phyloP scores from a whole-genome alignment of 2,329 filamentous ascomycete genomes.

The Arachnomyces sp. region DNA sequence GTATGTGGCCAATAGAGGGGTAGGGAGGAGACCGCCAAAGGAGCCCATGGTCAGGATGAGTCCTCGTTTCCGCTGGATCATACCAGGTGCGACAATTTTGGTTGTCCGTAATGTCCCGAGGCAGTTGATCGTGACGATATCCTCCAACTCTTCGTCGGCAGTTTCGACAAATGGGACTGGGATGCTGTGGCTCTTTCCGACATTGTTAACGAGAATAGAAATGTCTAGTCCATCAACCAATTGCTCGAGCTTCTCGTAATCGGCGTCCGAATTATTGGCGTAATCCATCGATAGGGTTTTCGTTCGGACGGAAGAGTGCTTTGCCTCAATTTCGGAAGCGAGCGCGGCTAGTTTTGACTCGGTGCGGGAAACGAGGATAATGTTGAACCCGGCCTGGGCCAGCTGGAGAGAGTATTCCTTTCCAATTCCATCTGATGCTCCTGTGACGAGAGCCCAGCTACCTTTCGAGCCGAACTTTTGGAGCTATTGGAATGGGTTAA shows the following conservation, averaged over 20 bases:
- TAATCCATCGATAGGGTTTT: slow-evolving; percentile 91
- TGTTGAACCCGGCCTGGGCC: slow-evolving; percentile 84
- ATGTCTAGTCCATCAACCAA: slow-evolving; percentile 69
- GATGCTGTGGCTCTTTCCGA: slow-evolving; percentile 88
- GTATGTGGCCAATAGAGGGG: slow-evolving; percentile 89
- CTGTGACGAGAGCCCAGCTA: slow-evolving; percentile 89
- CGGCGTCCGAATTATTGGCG: slow-evolving; percentile 64
- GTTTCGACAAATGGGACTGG: slow-evolving; percentile 84
- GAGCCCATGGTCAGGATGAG: slow-evolving; percentile 96
- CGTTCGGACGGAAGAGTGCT: slow-evolving; percentile 59
- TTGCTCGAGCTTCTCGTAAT: slow-evolving; percentile 67
- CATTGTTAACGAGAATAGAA: slow-evolving; percentile 89
- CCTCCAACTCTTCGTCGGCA: slow-evolving; percentile 66
- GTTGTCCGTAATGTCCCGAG: slow-evolving; percentile 82
- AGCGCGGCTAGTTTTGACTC: slow-evolving; percentile 78
- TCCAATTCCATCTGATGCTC: slow-evolving; percentile 90
- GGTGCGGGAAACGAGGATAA: slow-evolving; percentile 93
- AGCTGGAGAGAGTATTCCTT: slow-evolving; percentile 93
- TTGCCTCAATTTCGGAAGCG: slow-evolving; percentile 62
- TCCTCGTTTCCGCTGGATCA: slow-evolving; percentile 76
- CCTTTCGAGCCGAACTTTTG: slow-evolving; percentile 84
- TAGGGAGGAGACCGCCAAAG: slow-evolving; percentile 86
- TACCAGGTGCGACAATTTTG: slow-evolving; percentile 72
- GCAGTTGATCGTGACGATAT: slow-evolving; percentile 95
- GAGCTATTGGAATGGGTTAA: slow-evolving; percentile 50